Percentiles rank a stretch among this genome's conserved stretches.
Conservation (phyloP, 768 basidiomycete species). For the Gyrodon lividus region DNA sequence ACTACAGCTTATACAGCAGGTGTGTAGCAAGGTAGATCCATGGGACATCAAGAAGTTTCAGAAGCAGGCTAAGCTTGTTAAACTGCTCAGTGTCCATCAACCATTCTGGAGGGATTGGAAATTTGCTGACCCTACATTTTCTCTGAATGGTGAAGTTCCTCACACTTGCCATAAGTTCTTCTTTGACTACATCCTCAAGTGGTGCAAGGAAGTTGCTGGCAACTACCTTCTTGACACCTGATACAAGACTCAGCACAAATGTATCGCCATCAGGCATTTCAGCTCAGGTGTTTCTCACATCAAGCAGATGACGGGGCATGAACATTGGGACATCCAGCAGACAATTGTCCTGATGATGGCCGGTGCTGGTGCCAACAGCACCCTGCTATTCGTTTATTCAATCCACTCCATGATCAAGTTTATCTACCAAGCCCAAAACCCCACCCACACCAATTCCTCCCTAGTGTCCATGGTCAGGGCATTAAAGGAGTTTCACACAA, state of each 20-base stretch:
- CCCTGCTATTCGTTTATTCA: not conserved
- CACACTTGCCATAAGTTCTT: constrained; percentile 8
- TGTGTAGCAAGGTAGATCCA: constrained; percentile 12
- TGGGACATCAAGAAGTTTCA: constrained; percentile 28
- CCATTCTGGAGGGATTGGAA: constrained; percentile 5
- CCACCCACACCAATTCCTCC: constrained; percentile 12
- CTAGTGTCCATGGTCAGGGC: constrained; percentile 5
- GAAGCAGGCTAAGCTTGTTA: not conserved
- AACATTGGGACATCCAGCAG: constrained; percentile 38
- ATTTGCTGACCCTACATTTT: not conserved
- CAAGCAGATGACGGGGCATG: constrained; percentile 42
- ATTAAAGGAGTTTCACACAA: constrained; percentile 9
- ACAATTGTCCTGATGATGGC: constrained; percentile 25
- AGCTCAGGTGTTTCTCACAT: constrained; percentile 36
- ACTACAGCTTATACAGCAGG: too few species aligned
- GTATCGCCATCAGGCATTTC: constrained; percentile 35
- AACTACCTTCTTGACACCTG: not conserved
- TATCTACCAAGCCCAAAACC: constrained; percentile 21
- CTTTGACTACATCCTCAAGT: constrained; percentile 8
- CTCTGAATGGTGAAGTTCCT: constrained; percentile 6
- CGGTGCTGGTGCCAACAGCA: not conserved
- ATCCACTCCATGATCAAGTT: constrained; percentile 25
- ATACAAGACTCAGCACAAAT: constrained; percentile 1
- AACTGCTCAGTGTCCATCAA: not conserved
- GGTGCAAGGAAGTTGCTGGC: constrained; percentile 8